A percentile compares a stretch with the other conserved stretches of the same genome.
phyloP scores from a whole-genome alignment of 2,329 filamentous ascomycete genomes.

The Parascedosporium putredinis region DNA sequence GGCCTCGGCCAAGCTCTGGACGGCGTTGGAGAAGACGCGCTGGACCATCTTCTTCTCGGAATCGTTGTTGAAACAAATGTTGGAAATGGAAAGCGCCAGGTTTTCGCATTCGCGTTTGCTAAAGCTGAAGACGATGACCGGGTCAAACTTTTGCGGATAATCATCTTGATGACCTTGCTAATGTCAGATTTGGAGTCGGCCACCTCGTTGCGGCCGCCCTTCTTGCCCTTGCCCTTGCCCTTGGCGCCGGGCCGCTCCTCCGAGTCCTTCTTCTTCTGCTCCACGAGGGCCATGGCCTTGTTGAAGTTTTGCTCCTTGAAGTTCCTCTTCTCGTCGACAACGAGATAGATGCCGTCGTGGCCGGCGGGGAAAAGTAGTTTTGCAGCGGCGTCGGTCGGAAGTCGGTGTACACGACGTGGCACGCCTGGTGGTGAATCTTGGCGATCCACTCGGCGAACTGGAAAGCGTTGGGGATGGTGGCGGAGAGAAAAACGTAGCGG shows the following conservation, averaged over 20 bases:
- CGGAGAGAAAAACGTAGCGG: conserved; percentile 94
- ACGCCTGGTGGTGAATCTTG: conserved; percentile 94
- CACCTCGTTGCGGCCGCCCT: conserved; percentile 61
- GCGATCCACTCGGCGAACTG: conserved; percentile 99
- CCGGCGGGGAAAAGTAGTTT: conserved; percentile 96
- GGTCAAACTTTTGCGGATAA: conserved; percentile 96
- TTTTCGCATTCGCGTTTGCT: conserved; percentile 95
- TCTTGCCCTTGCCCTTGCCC: conserved; percentile 86
- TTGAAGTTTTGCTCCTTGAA: conserved; percentile 98
- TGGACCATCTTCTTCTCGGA: conserved; percentile 90
- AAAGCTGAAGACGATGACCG: conserved; percentile 98
- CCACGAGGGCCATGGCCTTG: conserved; percentile 83
- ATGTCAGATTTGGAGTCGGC: conserved; percentile 67
- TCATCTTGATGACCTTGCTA: conserved; percentile 97
- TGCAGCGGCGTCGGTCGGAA: conserved; percentile 94
- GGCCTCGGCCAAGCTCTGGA: conserved; percentile 84
- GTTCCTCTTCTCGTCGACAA: conserved; percentile 92
- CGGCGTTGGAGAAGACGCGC: conserved; percentile 88
- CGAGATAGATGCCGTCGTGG: conserved; percentile 81
- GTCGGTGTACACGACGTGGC: conserved; percentile 98
- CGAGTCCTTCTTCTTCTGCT: conserved; percentile 76
- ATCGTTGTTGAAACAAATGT: conserved; percentile 88
- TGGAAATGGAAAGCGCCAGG: conserved; percentile 76
- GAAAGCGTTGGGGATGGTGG: conserved; percentile 97
- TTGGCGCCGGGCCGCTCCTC: conserved; percentile 52